Evolutionary conservation across 2,329 filamentous ascomycete species (phyloP), one percentile per base, ranked within the genome.

Genomic region (Alternaria triticimaculans): DNA sequence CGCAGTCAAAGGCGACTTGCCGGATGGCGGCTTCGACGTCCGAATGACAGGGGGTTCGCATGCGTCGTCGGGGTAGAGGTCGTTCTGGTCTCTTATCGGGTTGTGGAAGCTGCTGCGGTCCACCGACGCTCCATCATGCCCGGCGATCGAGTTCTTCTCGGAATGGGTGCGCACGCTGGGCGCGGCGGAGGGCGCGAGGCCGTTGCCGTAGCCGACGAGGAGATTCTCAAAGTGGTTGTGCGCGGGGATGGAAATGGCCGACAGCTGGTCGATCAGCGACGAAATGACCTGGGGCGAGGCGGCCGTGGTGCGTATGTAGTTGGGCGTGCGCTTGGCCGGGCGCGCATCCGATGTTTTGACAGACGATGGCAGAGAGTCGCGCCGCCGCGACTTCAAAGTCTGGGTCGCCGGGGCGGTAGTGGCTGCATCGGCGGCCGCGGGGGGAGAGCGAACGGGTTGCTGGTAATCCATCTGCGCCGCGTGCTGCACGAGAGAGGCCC

Each of bases 11-110:
- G 89, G 82, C 25, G 92, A 94, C 72, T 89, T 88, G 58, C 92
- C 92, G 55, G 91, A 93, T 0, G 92, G 92, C 8, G 90, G 91
- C 78, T 94, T 94, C 30, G 93, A 88, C 30, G 94, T 97, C 67
- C 91, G 90, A 71, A 96, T 87, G 58, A 95, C 87, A 18, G 94
- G 93, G 12, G 93, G 82, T 64, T 85, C 82, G 30, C 87, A 87
- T 45, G 86, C 86, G 80, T 88, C 85, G 76, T 88, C 85, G 37
- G 84, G 81, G 67, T 84, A 83, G 58, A 85, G 67, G 68, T 83
- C 82, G 53, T 83, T 80, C 37, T 79, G 84, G 56, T 84, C 84
- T 30, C 84, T 81, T 18, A 83, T 81, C 5, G 86, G 82, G 50
- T 85, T 82, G 54, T 85, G 83, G 78, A 88, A 90, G 63, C 88